phyloP scores from a whole-genome alignment of 2,329 filamentous ascomycete genomes.

The Cordyceps farinosa region DNA sequence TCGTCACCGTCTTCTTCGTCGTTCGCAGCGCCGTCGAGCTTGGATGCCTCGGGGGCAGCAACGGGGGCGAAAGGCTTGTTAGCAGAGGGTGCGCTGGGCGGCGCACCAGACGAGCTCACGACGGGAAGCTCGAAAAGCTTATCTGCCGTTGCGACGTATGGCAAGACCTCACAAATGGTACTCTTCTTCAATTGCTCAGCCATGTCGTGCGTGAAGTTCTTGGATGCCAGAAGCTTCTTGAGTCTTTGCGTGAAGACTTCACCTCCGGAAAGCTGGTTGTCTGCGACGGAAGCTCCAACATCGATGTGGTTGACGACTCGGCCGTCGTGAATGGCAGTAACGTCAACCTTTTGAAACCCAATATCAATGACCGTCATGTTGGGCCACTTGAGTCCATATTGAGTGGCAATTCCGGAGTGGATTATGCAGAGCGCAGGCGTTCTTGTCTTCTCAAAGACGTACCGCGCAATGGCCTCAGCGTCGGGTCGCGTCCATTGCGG shows the following conservation, averaged over 20 bases:
- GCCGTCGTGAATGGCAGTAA: conserved; percentile 86
- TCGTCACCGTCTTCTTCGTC: conserved; percentile 37
- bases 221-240: conserved; percentile 58
- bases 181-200: conserved; percentile 68
- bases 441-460: conserved; percentile 96
- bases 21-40: conserved; percentile 15
- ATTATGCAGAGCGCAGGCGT: conserved; percentile 88
- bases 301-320: conserved; percentile 64
- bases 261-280: conserved; percentile 65
- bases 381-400: conserved; percentile 73
- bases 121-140: conserved; percentile 48
- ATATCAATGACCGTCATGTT: conserved; percentile 88
- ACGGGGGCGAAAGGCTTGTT: conserved; percentile 22
- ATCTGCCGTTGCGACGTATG: conserved; percentile 46
- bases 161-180: conserved; percentile 62
- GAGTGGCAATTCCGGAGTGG: conserved; percentile 81
- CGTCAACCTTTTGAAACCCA: conserved; percentile 85
- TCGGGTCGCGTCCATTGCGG: conserved; percentile 88
- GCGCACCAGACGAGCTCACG: conserved; percentile 28
- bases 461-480: conserved; percentile 83
- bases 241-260: conserved; percentile 80
- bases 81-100: conserved; percentile 26
- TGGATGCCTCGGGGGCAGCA: conserved; percentile 2
- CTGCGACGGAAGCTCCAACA: conserved; percentile 55
- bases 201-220: conserved; percentile 62